Evolutionary conservation across 2,329 filamentous ascomycete genomes (phyloP).

Genomic region (Biscogniauxia mediterranea): DNA sequence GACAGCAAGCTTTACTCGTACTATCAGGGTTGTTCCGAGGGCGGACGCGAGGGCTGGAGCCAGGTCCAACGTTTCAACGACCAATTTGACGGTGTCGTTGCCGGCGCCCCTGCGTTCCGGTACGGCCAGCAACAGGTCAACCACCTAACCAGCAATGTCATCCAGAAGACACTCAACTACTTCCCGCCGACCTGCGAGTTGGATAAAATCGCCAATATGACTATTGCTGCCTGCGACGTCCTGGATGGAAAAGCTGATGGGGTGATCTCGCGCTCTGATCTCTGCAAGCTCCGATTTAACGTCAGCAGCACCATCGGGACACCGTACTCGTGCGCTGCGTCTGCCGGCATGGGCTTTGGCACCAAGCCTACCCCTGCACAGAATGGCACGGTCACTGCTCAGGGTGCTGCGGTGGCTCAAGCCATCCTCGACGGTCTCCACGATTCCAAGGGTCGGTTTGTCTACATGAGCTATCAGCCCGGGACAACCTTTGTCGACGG

Average conservation of each 20-base stretch:
- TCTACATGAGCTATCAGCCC: constrained; percentile 36
- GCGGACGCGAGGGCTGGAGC: constrained; percentile 47
- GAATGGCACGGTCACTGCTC: constrained; percentile 29
- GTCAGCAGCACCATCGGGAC: constrained; percentile 45
- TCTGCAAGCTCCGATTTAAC: constrained; percentile 39
- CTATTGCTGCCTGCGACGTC: constrained; percentile 53
- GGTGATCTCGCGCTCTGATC: constrained; percentile 42
- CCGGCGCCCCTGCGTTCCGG: constrained; percentile 47
- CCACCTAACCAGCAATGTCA: constrained; percentile 38
- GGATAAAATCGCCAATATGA: constrained; percentile 49
- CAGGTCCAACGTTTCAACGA: constrained; percentile 50
- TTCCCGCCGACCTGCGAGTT: constrained; percentile 44
- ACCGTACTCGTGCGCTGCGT: constrained; percentile 41
- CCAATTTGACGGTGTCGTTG: constrained; percentile 45
- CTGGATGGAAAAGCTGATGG: constrained; percentile 55
- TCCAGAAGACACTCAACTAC: constrained; percentile 40
- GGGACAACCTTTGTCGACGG: constrained; percentile 35
- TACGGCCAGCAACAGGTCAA: constrained; percentile 45
- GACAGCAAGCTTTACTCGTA: constrained; percentile 41
- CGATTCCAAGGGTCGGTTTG: constrained; percentile 35
- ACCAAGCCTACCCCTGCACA: constrained; percentile 23
- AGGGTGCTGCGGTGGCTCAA: constrained; percentile 31
- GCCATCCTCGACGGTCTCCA: constrained; percentile 36
- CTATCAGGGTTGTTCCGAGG: constrained; percentile 55
- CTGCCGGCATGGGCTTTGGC: constrained; percentile 29